phyloP scores from a whole-genome alignment of 495 filamentous ascomycete genomes.

The Trichoderma virens region DNA sequence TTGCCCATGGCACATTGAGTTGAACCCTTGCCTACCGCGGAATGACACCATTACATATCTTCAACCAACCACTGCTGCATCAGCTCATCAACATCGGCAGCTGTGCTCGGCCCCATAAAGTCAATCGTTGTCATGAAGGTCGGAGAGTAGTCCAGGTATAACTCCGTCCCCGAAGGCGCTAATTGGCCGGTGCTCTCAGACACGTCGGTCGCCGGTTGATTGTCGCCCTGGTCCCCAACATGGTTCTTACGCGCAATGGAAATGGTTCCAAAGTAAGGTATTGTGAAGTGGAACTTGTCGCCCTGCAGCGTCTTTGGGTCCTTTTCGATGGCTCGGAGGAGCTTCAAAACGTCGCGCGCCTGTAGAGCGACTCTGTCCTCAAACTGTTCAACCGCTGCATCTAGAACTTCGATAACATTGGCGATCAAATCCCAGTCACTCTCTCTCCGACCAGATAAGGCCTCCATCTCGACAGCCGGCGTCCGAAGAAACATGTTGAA shows the following conservation, averaged over 20 bases:
- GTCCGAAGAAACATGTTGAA: not conserved
- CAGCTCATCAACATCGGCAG: not conserved
- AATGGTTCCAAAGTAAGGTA: not conserved
- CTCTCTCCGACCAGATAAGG: not conserved
- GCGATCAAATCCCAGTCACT: not conserved
- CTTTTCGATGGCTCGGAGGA: not conserved
- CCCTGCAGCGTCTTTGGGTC: not conserved
- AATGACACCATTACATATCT: not conserved
- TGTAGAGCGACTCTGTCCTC: not conserved
- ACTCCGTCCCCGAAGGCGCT: not conserved
- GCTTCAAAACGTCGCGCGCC: not conserved
- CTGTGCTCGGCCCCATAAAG: not conserved
- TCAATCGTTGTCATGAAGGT: not conserved
- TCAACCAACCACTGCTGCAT: slow-evolving; percentile 2
- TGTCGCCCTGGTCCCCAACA: not conserved
- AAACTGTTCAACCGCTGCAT: not conserved
- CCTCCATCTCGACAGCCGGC: not conserved
- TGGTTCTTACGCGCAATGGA: not conserved
- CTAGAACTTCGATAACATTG: not conserved
- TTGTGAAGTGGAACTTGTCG: not conserved
- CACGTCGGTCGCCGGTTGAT: not conserved
- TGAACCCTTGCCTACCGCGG: not conserved
- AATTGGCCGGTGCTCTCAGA: not conserved
- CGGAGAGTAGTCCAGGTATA: not conserved
- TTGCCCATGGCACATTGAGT: too few species aligned